Conservation (phyloP, 352 stramenopile species). For the Phytophthora kernoviae region DNA sequence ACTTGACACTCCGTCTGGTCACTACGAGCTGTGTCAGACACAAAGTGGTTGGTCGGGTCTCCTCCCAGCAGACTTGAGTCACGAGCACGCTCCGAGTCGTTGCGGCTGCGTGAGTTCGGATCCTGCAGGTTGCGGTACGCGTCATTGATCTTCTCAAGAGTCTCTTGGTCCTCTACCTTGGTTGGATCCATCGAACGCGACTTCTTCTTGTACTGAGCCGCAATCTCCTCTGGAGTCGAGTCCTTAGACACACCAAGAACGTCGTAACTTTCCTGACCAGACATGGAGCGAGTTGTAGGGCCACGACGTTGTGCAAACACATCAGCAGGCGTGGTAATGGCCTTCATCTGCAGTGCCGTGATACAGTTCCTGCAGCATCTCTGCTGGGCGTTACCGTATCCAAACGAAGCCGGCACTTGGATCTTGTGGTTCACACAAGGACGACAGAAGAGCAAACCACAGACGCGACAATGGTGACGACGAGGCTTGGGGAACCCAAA, state of each 20-base stretch:
- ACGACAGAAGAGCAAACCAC: slow-evolving; percentile 81
- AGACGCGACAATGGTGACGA: slow-evolving; percentile 87
- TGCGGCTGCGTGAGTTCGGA: slow-evolving; percentile 47
- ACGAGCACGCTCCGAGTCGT: slow-evolving; percentile 67
- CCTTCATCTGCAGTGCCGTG: slow-evolving; percentile 84
- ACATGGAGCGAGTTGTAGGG: slow-evolving; percentile 49
- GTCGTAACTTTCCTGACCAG: slow-evolving; percentile 58
- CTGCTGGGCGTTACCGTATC: slow-evolving; percentile 77
- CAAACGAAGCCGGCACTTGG: slow-evolving; percentile 76
- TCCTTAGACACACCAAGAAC: slow-evolving; percentile 73
- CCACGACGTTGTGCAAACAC: slow-evolving; percentile 85
- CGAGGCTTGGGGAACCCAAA: slow-evolving; percentile 85
- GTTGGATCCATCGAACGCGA: slow-evolving; percentile 65
- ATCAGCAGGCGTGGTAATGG: slow-evolving; percentile 84
- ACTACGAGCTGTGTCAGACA: slow-evolving; percentile 76
- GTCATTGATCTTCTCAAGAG: slow-evolving; percentile 80
- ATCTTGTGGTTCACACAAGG: slow-evolving; percentile 88
- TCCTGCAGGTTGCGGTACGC: slow-evolving; percentile 80
- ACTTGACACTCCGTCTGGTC: slow-evolving; percentile 90
- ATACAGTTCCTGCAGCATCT: slow-evolving; percentile 85
- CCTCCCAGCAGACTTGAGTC: slow-evolving; percentile 52
- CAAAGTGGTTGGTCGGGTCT: slow-evolving; percentile 47
- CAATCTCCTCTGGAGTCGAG: slow-evolving; percentile 73
- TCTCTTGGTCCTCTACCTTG: slow-evolving; percentile 66
- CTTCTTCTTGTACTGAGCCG: slow-evolving; percentile 78